Percentiles rank a stretch among this genome's conserved stretches.
Conservation (phyloP, 2,329 filamentous ascomycete genomes). For the Aspergillus brunneoviolaceus region DNA sequence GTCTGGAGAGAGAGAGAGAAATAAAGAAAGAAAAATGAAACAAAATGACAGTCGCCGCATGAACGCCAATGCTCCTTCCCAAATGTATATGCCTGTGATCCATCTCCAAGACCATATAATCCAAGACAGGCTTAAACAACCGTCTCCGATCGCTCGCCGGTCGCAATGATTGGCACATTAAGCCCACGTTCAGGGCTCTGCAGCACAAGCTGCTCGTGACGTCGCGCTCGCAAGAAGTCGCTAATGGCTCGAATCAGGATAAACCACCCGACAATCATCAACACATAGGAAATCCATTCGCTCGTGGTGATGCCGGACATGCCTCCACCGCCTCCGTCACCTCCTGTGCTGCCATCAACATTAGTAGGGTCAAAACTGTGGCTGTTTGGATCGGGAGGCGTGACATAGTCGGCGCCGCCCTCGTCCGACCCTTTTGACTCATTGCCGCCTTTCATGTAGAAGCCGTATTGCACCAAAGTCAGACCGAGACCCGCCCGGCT, state of each 20-base stretch:
- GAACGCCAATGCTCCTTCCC: neutral
- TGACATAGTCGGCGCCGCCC: slow-evolving; percentile 48
- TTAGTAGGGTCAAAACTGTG: slow-evolving; percentile 80
- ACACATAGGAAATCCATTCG: slow-evolving; percentile 85
- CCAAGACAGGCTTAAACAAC: slow-evolving; percentile 59
- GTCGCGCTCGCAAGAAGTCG: slow-evolving; percentile 81
- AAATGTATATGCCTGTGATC: neutral
- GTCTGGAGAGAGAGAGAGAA: neutral
- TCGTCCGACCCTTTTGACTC: slow-evolving; percentile 42
- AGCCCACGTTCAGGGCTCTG: slow-evolving; percentile 90
- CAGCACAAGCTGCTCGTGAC: slow-evolving; percentile 89
- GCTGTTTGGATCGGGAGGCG: slow-evolving; percentile 81
- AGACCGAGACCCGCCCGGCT: slow-evolving; percentile 92
- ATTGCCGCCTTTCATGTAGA: slow-evolving; percentile 77
- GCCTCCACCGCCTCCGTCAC: slow-evolving; percentile 40
- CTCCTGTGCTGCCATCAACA: slow-evolving; percentile 49
- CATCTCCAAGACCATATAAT: neutral
- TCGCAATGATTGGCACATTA: slow-evolving; percentile 79
- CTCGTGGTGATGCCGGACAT: slow-evolving; percentile 64
- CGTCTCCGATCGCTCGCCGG: slow-evolving; percentile 75
- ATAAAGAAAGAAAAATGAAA: neutral
- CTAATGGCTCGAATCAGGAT: slow-evolving; percentile 91
- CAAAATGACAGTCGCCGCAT: slow-evolving; percentile 6
- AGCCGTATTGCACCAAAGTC: slow-evolving; percentile 93
- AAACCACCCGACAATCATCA: slow-evolving; percentile 99